Percentiles rank a stretch among this genome's conserved stretches.
Evolutionary conservation across 2,329 filamentous ascomycete species (phyloP).

Genomic region (Aureobasidium pullulans): DNA sequence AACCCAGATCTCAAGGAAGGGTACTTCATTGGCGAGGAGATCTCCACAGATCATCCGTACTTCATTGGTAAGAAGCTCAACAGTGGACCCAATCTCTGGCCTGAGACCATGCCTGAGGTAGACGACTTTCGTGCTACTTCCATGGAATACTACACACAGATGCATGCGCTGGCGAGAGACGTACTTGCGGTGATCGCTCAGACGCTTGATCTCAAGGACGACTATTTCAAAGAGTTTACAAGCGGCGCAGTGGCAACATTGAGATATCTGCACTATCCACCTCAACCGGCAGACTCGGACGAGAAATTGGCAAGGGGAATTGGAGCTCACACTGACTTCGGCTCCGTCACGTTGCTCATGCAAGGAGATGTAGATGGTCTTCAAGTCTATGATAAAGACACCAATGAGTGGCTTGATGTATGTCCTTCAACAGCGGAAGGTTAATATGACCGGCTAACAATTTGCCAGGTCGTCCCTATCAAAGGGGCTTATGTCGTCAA

Average conservation of each 20-base stretch:
- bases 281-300: slow-evolving; percentile 32
- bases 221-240: slow-evolving; percentile 30
- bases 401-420: slow-evolving; percentile 28
- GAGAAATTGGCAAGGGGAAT: slow-evolving; percentile 31
- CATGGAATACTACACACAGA: neutral
- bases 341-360: slow-evolving; percentile 34
- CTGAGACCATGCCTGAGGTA: neutral
- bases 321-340: slow-evolving; percentile 39
- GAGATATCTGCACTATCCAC: slow-evolving; percentile 33
- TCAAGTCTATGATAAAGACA: slow-evolving; percentile 28
- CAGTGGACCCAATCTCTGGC: slow-evolving; percentile 32
- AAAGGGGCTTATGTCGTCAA: slow-evolving; percentile 23
- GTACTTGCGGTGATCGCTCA: neutral
- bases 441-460: neutral
- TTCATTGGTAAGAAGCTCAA: neutral
- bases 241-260: slow-evolving; percentile 34
- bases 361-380: slow-evolving; percentile 35
- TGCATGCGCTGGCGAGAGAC: neutral
- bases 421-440: neutral
- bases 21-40: slow-evolving; percentile 36
- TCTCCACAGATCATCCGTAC: slow-evolving; percentile 16
- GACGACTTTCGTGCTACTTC: neutral
- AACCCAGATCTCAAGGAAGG: slow-evolving; percentile 38
- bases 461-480: slow-evolving; percentile 11
- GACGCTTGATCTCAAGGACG: neutral